Base-by-base conservation (phyloP, 2,329 filamentous ascomycete species). In the Catunica adiposa region DNA sequence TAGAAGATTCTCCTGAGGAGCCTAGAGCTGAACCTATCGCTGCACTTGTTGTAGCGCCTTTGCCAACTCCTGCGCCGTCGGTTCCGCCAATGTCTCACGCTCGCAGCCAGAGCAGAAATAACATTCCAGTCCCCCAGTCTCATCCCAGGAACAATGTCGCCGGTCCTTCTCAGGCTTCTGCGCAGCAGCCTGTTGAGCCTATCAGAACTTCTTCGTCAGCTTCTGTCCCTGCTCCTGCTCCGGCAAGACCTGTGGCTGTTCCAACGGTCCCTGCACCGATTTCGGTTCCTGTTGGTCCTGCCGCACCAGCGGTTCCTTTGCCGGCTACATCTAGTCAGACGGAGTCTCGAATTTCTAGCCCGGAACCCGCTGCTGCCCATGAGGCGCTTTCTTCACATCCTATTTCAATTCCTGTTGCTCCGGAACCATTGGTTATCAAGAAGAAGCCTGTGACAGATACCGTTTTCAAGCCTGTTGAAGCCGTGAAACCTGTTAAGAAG, bases 371-470 rank as follows among this genome's bases (percentile, higher is more conserved):
- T 38, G 50, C 29, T 38, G n/a, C 31, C 4, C 50, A 52, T 25
- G 50, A 52, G 29, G 50, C 50, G 26, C 50, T 52, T 52, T 52
- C 50, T 9, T 52, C 50, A 31, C 50, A 52, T 38, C 50, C 50
- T 38, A 29, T 52, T 52, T n/a, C 29, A 9, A 40, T 52, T 52
- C 29, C 44, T 5, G n/a, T 26, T 8, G 17, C 17, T 48, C 23
- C 23, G 4, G 44, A 48, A 8, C 23, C 44, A 23, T 14, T 3
- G 31, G 15, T 23, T 17, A 37, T 38, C 20, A 20, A 52, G 50
- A 37, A 38, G 31, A n/a, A 38, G 20, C 11, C 29, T 37, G 29
- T 40, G 14, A 26, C n/a, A n/a, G 48, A 29, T 6, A 6, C 23
- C 15, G 26, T 20, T 31, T n/a, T 20, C 23, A 23, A 37, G 29